These are phyloP conservation scores for Phytophthora cactorum DNA, from an alignment of 352 stramenopile species.

Conservation along the genomic window DNA sequence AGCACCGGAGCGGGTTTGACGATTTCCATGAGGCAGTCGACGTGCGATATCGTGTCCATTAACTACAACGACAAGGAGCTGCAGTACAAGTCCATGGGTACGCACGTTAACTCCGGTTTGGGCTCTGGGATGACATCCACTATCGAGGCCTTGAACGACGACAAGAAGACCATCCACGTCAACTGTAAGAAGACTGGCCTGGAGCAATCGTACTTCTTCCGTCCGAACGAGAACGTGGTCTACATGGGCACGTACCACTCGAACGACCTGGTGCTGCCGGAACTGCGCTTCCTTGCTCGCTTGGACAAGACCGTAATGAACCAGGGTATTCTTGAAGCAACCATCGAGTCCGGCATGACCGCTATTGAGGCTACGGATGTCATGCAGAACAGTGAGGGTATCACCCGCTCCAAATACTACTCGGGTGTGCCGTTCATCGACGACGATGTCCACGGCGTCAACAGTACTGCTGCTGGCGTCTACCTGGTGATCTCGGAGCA, in stretches of 20 bases:
- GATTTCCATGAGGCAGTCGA: conserved; percentile 43
- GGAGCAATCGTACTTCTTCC: conserved; percentile 40
- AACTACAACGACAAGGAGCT: conserved; percentile 48
- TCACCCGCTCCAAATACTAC: conserved; percentile 55
- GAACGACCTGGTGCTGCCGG: conserved; percentile 33
- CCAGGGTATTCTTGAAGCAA: conserved; percentile 42
- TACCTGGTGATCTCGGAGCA: conserved; percentile 60
- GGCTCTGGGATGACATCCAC: conserved; percentile 31
- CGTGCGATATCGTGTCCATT: conserved; percentile 50
- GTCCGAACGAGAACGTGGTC: conserved; percentile 54
- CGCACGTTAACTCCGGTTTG: conserved; percentile 53
- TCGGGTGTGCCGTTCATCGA: conserved; percentile 44
- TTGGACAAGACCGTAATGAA: conserved; percentile 44
- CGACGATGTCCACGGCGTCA: conserved; percentile 49
- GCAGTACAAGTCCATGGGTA: conserved; percentile 51
- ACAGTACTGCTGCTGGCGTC: conserved; percentile 40
- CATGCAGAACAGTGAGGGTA: conserved; percentile 31
- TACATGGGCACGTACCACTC: conserved; percentile 68
- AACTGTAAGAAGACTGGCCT: conserved; percentile 46
- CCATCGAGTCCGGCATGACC: conserved; percentile 38
- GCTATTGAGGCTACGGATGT: conserved; percentile 56
- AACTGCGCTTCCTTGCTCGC: conserved; percentile 57
- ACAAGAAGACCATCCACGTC: conserved; percentile 51
- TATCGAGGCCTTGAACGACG: conserved; percentile 42
- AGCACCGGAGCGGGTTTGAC: conserved; percentile 37